Conservation (phyloP, 1,284 basidiomycete species). For the Microbotryum silenes-acaulis region DNA sequence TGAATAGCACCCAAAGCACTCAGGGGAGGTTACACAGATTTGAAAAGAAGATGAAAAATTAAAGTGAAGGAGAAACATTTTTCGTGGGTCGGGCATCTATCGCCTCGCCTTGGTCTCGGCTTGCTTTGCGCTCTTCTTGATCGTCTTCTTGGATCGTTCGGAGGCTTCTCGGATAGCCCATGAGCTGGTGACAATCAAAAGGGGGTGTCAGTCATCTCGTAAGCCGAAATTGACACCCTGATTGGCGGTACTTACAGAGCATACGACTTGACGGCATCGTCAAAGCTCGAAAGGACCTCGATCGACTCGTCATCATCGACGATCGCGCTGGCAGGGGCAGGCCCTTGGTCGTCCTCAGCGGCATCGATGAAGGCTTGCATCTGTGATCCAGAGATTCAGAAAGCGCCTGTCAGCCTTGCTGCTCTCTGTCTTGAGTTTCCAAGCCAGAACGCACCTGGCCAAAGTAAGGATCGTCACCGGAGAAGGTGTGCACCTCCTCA, state of each 20-base stretch:
- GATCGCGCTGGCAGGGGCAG: slow-evolving; percentile 18
- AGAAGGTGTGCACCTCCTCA: slow-evolving; percentile 45
- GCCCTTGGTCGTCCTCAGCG: slow-evolving; percentile 15
- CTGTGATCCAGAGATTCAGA: not conserved
- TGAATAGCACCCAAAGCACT: not conserved
- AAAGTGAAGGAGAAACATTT: not conserved
- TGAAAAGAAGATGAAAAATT: not conserved
- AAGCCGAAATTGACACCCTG: not conserved
- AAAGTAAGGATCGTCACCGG: slow-evolving; percentile 33
- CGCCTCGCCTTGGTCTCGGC: not conserved
- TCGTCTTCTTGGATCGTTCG: slow-evolving; percentile 31
- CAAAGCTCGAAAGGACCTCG: slow-evolving; percentile 42
- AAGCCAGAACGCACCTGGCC: not conserved
- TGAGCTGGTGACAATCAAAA: not conserved
- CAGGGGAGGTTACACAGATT: not conserved
- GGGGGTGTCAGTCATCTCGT: not conserved
- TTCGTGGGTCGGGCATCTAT: not conserved
- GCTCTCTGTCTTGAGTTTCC: not conserved
- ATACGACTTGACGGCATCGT: slow-evolving; percentile 79
- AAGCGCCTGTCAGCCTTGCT: not conserved
- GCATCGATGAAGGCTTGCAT: slow-evolving; percentile 35
- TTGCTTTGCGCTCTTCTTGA: slow-evolving; percentile 15
- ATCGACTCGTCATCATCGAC: slow-evolving; percentile 32
- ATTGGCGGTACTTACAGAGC: slow-evolving; percentile 57
- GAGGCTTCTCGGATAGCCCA: slow-evolving; percentile 36